These are phyloP conservation scores for Medicago ruthenica DNA, from an alignment of 306 rosid genomes.

Conservation along the genomic window DNA sequence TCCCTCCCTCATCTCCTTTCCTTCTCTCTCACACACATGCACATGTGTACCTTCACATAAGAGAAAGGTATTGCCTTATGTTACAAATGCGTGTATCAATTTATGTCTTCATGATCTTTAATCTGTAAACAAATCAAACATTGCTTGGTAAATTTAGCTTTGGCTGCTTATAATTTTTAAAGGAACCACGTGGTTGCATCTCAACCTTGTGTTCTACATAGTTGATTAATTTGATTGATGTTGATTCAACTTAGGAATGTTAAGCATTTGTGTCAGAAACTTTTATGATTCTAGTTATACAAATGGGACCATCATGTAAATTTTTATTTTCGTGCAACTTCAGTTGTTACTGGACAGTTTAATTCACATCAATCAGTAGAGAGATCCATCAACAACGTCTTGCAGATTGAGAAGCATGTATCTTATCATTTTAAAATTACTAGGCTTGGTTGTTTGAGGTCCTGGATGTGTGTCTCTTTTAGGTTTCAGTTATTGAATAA, in stretches of 20 bases:
- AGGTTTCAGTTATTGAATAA: not conserved
- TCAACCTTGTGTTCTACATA: slow-evolving; percentile 10
- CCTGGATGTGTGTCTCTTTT: not conserved
- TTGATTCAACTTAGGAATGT: slow-evolving; percentile 28
- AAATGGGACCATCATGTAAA: not conserved
- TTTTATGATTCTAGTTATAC: slow-evolving; percentile 27
- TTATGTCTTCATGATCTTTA: slow-evolving; percentile 25
- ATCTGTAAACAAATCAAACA: not conserved
- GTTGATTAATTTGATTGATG: slow-evolving; percentile 9
- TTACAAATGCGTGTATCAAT: not conserved
- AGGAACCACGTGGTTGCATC: slow-evolving; percentile 24
- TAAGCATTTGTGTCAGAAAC: not conserved
- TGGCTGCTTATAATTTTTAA: slow-evolving; percentile 1
- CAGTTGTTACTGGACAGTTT: slow-evolving; percentile 19
- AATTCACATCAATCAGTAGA: slow-evolving; percentile 5
- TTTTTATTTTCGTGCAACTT: slow-evolving; percentile 29
- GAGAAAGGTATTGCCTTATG: slow-evolving; percentile 5
- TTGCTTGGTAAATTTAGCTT: slow-evolving; percentile 14
- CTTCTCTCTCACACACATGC: not conserved
- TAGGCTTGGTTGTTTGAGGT: slow-evolving; percentile 11
- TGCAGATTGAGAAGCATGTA: slow-evolving; percentile 7
- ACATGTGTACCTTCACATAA: not conserved
- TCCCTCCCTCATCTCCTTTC: not conserved
- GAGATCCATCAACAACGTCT: not conserved
- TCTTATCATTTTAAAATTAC: not conserved